A percentile compares a stretch with the other conserved stretches of the same genome.
Evolutionary conservation across 306 rosid species (phyloP).

Genomic region (Lathyrus tuberosus): DNA sequence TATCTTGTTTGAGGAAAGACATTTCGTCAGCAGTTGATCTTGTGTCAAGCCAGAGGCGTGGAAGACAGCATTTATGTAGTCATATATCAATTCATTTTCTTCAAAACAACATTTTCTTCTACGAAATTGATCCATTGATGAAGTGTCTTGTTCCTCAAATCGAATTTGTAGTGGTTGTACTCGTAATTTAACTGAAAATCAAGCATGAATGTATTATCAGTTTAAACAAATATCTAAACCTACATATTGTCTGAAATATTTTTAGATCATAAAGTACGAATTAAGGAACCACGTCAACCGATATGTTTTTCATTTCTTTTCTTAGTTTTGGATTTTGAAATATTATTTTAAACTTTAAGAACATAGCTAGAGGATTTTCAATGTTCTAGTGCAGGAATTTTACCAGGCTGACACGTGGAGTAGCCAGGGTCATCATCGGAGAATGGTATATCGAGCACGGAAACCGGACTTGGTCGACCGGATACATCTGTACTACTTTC

Average conservation of each 20-base stretch:
- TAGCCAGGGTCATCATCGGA: constrained; percentile 66
- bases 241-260: too few species aligned
- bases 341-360: constrained; percentile 2
- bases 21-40: constrained; percentile 62
- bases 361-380: constrained; percentile 8
- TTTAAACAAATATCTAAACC: background rate
- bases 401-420: constrained; percentile 58
- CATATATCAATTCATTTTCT: constrained; percentile 63
- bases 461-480: constrained; percentile 87
- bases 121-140: constrained; percentile 49
- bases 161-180: constrained; percentile 63
- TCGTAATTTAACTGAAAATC: constrained; percentile 52
- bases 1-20: constrained; percentile 69
- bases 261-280: too few species aligned
- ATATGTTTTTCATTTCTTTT: background rate
- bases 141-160: constrained; percentile 64
- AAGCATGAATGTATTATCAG: constrained; percentile 41
- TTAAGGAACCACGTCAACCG: too few species aligned
- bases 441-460: constrained; percentile 78
- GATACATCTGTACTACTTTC: constrained; percentile 53
- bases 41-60: constrained; percentile 61
- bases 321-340: background rate
- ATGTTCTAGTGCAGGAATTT: constrained; percentile 25
- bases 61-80: constrained; percentile 61
- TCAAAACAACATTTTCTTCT: constrained; percentile 47